Conservation (phyloP, 2,329 filamentous ascomycete species). For the Moelleriella libera region DNA sequence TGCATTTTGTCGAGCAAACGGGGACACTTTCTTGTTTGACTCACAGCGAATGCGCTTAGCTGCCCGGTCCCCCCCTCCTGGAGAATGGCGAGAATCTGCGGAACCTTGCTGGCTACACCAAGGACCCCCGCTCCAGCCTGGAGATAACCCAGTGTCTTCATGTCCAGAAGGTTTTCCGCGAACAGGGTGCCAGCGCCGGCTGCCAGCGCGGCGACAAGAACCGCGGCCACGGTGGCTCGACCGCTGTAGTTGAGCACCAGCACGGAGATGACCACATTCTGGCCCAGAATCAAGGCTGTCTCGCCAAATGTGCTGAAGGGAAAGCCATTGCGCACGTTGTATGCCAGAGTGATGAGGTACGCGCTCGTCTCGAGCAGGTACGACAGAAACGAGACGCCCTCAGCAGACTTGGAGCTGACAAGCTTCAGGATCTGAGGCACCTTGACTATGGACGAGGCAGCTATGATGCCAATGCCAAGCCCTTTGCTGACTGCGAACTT, state of each 20-base stretch:
- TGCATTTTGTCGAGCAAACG: not conserved
- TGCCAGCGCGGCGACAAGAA: conserved; percentile 66
- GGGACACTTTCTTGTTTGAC: conserved; percentile 17
- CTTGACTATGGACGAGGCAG: conserved; percentile 82
- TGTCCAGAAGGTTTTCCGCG: conserved; percentile 47
- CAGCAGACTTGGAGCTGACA: conserved; percentile 61
- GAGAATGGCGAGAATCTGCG: conserved; percentile 82
- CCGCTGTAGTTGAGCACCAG: conserved; percentile 77
- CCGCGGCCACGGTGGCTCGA: conserved; percentile 50
- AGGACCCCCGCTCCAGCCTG: conserved; percentile 76
- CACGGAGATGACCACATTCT: conserved; percentile 82
- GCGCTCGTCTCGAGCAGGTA: conserved; percentile 85
- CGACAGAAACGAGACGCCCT: conserved; percentile 75
- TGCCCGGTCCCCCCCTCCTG: conserved; percentile 81
- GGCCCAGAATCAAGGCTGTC: conserved; percentile 77
- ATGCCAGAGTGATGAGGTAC: conserved; percentile 81
- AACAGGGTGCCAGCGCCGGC: conserved; percentile 58
- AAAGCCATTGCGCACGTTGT: conserved; percentile 82
- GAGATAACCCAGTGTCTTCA: conserved; percentile 54
- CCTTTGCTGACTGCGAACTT: conserved; percentile 86
- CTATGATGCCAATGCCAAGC: conserved; percentile 86
- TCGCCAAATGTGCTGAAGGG: conserved; percentile 97
- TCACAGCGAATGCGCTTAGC: conserved; percentile 87
- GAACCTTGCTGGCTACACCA: conserved; percentile 80
- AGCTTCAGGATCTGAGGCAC: conserved; percentile 95